Percentiles rank a stretch among this genome's conserved stretches.
Conservation (phyloP, 2,329 filamentous ascomycete genomes). For the Neopestalotiopsis sp. region DNA sequence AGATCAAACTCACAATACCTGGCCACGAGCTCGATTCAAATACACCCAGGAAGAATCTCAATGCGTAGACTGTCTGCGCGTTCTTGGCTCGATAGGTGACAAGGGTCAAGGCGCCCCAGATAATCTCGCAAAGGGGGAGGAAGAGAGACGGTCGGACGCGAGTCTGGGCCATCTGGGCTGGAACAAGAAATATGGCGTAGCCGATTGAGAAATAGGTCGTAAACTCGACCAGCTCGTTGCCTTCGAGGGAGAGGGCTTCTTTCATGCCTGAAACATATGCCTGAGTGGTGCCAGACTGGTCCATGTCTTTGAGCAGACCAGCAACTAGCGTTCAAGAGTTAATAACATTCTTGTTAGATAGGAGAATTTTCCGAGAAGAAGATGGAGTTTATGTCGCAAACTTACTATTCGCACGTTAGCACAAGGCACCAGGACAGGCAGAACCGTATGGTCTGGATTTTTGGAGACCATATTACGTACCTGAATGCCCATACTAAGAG, state of each 20-base stretch:
- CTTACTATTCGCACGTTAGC: not conserved
- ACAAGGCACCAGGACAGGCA: not conserved
- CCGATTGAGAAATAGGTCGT: slow-evolving; percentile 11
- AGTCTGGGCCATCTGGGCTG: slow-evolving; percentile 50
- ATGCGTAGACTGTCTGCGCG: slow-evolving; percentile 41
- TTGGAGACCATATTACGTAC: not conserved
- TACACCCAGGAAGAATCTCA: slow-evolving; percentile 50
- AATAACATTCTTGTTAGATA: not conserved
- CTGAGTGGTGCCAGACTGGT: slow-evolving; percentile 42
- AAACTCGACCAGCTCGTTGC: slow-evolving; percentile 31
- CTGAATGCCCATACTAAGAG: slow-evolving; percentile 40
- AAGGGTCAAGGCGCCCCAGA: slow-evolving; percentile 39
- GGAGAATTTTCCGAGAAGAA: not conserved
- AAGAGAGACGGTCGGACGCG: slow-evolving; percentile 47
- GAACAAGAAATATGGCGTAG: slow-evolving; percentile 27
- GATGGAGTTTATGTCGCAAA: not conserved
- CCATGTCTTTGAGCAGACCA: slow-evolving; percentile 43
- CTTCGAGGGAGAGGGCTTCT: slow-evolving; percentile 32
- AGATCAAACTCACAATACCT: slow-evolving; percentile 47
- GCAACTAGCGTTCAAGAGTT: slow-evolving; percentile 27
- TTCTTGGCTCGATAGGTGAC: slow-evolving; percentile 37
- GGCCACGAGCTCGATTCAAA: slow-evolving; percentile 40
- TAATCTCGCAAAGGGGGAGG: slow-evolving; percentile 46
- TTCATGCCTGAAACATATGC: slow-evolving; percentile 35
- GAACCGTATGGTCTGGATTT: not conserved